Conservation (phyloP, 2,329 filamentous ascomycete genomes). For the Fonsecaea erecta region DNA sequence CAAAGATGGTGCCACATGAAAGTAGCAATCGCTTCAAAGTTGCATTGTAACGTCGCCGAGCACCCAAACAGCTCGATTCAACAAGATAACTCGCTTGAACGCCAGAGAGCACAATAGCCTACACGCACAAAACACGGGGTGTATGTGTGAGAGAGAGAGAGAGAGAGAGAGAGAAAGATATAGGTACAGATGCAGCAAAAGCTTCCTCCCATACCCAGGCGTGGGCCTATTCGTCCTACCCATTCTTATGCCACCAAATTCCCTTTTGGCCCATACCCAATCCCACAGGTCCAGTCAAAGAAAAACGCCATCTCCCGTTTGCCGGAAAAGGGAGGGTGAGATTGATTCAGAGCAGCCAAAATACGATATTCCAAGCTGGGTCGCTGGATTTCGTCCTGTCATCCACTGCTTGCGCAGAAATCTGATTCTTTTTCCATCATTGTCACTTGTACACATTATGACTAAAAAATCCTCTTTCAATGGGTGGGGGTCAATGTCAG, state of each 20-base stretch:
- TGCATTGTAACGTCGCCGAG: background rate
- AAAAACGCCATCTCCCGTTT: slow-evolving; percentile 1
- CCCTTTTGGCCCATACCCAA: background rate
- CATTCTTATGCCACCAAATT: slow-evolving; percentile 1
- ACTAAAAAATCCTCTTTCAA: slow-evolving; percentile 10
- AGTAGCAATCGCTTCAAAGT: background rate
- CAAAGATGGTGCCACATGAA: background rate
- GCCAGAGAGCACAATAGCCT: slow-evolving; percentile 1
- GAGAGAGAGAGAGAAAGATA: no score
- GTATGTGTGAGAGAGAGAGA: no score
- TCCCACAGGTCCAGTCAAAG: background rate
- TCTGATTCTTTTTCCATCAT: slow-evolving; percentile 18
- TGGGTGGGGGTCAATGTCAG: background rate
- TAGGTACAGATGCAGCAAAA: slow-evolving; percentile 8
- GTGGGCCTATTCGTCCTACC: slow-evolving; percentile 13
- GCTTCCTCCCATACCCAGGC: slow-evolving; percentile 3
- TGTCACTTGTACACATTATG: slow-evolving; percentile 29
- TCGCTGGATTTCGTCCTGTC: slow-evolving; percentile 20
- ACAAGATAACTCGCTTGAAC: slow-evolving; percentile 15
- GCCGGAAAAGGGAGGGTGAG: slow-evolving; percentile 1
- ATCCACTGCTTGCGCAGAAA: slow-evolving; percentile 16
- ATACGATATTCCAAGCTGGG: slow-evolving; percentile 2
- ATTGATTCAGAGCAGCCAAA: slow-evolving; percentile 4
- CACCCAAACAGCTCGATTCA: background rate
- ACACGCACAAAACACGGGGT: slow-evolving; percentile 8